Evolutionary conservation across 495 filamentous ascomycete species (phyloP).

Genomic region (Baudoinia panamericana): DNA sequence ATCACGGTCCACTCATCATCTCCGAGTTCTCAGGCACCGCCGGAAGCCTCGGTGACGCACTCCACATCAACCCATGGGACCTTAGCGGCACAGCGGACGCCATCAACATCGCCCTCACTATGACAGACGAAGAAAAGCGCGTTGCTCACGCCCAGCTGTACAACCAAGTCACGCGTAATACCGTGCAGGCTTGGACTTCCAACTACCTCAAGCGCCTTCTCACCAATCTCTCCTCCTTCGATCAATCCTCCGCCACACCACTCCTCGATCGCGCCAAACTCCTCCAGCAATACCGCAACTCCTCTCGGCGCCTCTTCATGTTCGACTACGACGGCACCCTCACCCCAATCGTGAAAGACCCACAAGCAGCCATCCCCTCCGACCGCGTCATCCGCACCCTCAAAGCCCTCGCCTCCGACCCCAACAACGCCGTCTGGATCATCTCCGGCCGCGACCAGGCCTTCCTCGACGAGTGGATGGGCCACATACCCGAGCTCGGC

Average conservation of each 20-base stretch:
- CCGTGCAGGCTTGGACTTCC: conserved; percentile 69
- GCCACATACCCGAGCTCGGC: conserved; percentile 69
- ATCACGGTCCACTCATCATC: conserved; percentile 72
- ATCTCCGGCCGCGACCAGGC: conserved; percentile 85
- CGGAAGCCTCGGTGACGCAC: conserved; percentile 66
- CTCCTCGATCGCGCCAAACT: conserved; percentile 59
- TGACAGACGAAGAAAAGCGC: conserved; percentile 49
- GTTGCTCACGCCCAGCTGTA: conserved; percentile 53
- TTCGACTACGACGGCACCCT: conserved; percentile 98
- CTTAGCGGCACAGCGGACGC: conserved; percentile 62
- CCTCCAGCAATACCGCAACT: conserved; percentile 54
- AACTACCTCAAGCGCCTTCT: conserved; percentile 63
- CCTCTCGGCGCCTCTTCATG: conserved; percentile 75
- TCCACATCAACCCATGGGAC: conserved; percentile 94
- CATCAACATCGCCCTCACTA: conserved; percentile 65
- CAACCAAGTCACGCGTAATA: conserved; percentile 67
- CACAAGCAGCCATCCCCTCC: conserved; percentile 72
- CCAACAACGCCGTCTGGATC: conserved; percentile 86
- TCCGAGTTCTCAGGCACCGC: conserved; percentile 94
- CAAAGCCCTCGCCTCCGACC: conserved; percentile 63
- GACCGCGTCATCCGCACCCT: conserved; percentile 67
- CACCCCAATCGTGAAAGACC: conserved; percentile 89
- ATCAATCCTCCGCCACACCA: conserved; percentile 63
- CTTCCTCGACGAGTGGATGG: conserved; percentile 77
- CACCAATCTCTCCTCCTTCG: conserved; percentile 61